Base-by-base conservation (phyloP, 805 yeast species). In the Zygosaccharomyces bailii region DNA sequence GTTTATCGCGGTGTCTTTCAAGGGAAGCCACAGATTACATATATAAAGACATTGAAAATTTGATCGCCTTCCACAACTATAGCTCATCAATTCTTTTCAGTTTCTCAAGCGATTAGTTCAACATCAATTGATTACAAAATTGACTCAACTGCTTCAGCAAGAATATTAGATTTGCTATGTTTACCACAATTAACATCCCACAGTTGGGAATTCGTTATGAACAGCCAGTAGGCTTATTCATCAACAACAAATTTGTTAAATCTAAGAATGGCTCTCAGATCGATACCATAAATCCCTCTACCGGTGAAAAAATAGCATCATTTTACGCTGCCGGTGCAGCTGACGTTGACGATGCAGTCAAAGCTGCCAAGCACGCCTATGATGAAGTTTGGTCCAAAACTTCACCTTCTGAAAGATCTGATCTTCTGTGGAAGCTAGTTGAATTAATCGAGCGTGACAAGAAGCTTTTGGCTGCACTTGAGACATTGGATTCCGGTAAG, bases 171-270 rank as follows among this genome's bases (percentile, higher is more conserved):
- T n/a, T n/a, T n/a, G n/a, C 20, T n/a, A 17, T 55, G 41, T 52
- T 45, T 34, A 40, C 44, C n/a, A 39, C 46, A 10, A 38, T 56
- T 19, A 18, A 41, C 16, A 49, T 54, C 33, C 52, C 54, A 13
- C 51, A 56, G 36, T 32, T 54, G 29, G 42, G 55, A 40, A 54
- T 60, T 38, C 70, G 69, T 39, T 75, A 68, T 60, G 53, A 62
- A 19, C 84, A 78, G 54, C 86, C 85, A 30, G 48, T 79, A n/a
- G 87, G 86, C 5, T 66, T 80, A 49, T 81, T 78, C 61, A 78
- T 79, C 56, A 71, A 77, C 62, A 78, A 78, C 53, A 76, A 78
- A 58, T 77, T 74, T 61, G 66, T 69, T 27, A 52, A 60, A 23
- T 62, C 78, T 5, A 50, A 57, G 20, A 56, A 64, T 18, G 69